Evolutionary conservation across 164 flowering plant genomes (phyloP).

Genomic region (Macadamia tetraphylla): DNA sequence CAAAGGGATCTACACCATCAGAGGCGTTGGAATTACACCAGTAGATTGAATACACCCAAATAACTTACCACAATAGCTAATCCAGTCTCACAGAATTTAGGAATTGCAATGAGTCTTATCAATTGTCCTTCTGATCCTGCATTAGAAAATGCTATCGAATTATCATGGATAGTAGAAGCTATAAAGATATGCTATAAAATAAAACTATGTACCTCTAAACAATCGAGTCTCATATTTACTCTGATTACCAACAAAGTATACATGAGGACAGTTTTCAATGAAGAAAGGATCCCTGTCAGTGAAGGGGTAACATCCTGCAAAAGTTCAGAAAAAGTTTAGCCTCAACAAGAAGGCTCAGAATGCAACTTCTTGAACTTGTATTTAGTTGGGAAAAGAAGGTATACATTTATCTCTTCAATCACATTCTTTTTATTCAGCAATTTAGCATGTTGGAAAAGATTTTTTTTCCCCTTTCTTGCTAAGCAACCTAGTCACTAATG

Average conservation of each 20-base stretch:
- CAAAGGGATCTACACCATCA: too few relatives aligned
- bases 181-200: neutral
- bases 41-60: neutral
- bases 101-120: conserved; percentile 79
- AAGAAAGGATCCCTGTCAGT: conserved; percentile 91
- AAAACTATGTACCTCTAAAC: conserved; percentile 44
- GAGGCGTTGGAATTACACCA: too few relatives aligned
- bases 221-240: conserved; percentile 54
- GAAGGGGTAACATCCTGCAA: conserved; percentile 91
- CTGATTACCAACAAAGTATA: conserved; percentile 93
- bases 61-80: conserved; percentile 73
- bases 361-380: neutral
- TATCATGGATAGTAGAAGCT: neutral
- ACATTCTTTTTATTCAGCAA: neutral
- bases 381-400: too few relatives aligned
- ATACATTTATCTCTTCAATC: neutral
- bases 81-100: conserved; percentile 82
- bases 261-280: conserved; percentile 88
- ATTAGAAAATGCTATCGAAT: conserved; percentile 3
- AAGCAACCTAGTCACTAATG: neutral
- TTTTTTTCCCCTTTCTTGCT: neutral
- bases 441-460: neutral
- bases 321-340: conserved; percentile 7
- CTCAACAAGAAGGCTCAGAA: neutral
- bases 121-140: conserved; percentile 89